Evolutionary conservation across 2,329 filamentous ascomycete species (phyloP).

Genomic region (Phoma sp.): DNA sequence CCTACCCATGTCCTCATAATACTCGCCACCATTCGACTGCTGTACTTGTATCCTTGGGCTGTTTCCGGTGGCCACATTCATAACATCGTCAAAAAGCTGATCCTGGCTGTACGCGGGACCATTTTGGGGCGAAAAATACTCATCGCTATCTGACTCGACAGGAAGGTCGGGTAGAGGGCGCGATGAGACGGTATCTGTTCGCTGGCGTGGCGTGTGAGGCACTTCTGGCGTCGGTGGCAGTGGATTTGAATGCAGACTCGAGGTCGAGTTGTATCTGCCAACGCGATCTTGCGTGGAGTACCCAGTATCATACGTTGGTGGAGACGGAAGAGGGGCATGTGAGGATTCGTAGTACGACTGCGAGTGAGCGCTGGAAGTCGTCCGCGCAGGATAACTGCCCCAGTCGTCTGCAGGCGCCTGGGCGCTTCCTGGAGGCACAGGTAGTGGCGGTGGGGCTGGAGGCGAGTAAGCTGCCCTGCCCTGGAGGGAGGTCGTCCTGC

Average conservation of each 20-base stretch:
- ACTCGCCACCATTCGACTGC: conserved; percentile 40
- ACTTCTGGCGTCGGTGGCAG: conserved; percentile 58
- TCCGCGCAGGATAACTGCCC: conserved; percentile 39
- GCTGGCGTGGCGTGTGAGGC: conserved; percentile 57
- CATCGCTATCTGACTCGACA: conserved; percentile 55
- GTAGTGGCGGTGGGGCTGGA: conserved; percentile 45
- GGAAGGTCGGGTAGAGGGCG: conserved; percentile 67
- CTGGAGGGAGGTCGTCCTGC: conserved; percentile 39
- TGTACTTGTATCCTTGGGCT: conserved; percentile 41
- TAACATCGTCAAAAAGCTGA: conserved; percentile 63
- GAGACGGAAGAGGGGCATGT: conserved; percentile 45
- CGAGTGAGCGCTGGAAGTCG: conserved; percentile 37
- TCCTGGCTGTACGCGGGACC: conserved; percentile 53
- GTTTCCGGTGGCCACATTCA: conserved; percentile 53
- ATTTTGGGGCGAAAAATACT: conserved; percentile 48
- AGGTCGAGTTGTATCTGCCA: conserved; percentile 40
- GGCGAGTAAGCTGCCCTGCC: conserved; percentile 43
- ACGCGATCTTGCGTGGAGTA: conserved; percentile 37
- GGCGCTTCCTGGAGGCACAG: conserved; percentile 42
- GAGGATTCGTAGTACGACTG: conserved; percentile 39
- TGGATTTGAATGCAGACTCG: conserved; percentile 44
- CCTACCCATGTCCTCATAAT: conserved; percentile 33
- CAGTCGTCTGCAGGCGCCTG: conserved; percentile 44
- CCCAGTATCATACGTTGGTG: conserved; percentile 38
- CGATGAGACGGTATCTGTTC: conserved; percentile 59